Evolutionary conservation across 257 asterid genomes (phyloP).

Genomic region (Nicotiana tabacum): DNA sequence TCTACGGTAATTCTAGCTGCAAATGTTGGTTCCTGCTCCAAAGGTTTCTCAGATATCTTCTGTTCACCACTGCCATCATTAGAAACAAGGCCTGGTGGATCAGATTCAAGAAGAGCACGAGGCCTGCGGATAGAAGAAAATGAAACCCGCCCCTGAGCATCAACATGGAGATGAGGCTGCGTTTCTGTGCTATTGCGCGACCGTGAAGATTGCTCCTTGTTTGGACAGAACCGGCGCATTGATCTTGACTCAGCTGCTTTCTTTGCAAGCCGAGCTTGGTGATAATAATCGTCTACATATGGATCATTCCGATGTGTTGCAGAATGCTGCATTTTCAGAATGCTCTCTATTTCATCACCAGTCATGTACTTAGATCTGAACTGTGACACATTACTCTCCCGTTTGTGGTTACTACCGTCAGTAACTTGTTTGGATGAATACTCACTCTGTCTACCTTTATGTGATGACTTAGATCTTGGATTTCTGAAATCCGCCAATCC

Average conservation of each 20-base stretch:
- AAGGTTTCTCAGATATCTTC: conserved; percentile 52
- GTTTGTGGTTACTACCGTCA: conserved; percentile 53
- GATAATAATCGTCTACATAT: conserved; percentile 73
- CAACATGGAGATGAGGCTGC: conserved; percentile 76
- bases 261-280: conserved; percentile 78
- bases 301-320: conserved; percentile 75
- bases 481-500: conserved; percentile 46
- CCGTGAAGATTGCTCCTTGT: conserved; percentile 62
- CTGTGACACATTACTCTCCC: conserved; percentile 44
- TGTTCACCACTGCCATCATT: conserved; percentile 49
- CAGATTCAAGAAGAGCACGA: conserved; percentile 57
- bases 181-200: conserved; percentile 56
- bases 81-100: conserved; percentile 73
- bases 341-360: conserved; percentile 70
- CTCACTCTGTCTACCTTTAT: conserved; percentile 53
- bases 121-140: conserved; percentile 85
- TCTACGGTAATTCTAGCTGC: conserved; percentile 74
- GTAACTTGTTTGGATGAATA: conserved; percentile 63
- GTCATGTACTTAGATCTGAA: conserved; percentile 83
- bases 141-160: conserved; percentile 71
- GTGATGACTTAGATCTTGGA: conserved; percentile 45
- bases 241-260: conserved; percentile 55
- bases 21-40: conserved; percentile 79
- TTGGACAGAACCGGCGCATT: conserved; percentile 57
- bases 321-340: conserved; percentile 74